A percentile compares a stretch with the other conserved stretches of the same genome.
Conservation (phyloP, 2,329 filamentous ascomycete species). For the Claviceps sp. region DNA sequence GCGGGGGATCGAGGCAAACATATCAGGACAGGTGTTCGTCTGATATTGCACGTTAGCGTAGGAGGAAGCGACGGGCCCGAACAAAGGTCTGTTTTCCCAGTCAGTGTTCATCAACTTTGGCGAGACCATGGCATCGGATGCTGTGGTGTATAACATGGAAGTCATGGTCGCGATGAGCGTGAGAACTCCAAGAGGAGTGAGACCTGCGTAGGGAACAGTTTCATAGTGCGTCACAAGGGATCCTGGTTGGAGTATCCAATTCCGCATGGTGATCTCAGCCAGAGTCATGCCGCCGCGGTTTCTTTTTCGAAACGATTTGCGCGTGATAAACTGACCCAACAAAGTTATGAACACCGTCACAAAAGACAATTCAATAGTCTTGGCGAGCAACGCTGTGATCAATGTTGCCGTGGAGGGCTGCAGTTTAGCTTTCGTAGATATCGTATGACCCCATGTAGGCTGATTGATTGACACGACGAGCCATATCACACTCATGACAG, state of each 20-base stretch:
- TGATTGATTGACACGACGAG: conserved; percentile 46
- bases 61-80: conserved; percentile 42
- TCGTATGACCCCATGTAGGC: conserved; percentile 46
- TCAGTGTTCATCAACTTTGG: conserved; percentile 52
- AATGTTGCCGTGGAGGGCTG: conserved; percentile 51
- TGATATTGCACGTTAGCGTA: conserved; percentile 50
- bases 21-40: conserved; percentile 42
- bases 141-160: conserved; percentile 62
- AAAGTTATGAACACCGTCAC: conserved; percentile 65
- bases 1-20: conserved; percentile 35
- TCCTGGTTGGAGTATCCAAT: conserved; percentile 61
- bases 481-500: conserved; percentile 51
- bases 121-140: conserved; percentile 60
- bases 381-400: conserved; percentile 56
- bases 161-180: conserved; percentile 49
- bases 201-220: conserved; percentile 47
- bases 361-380: conserved; percentile 65
- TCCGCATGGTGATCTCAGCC: conserved; percentile 65
- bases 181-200: conserved; percentile 50
- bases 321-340: conserved; percentile 60
- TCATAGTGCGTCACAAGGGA: conserved; percentile 58
- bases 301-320: conserved; percentile 47
- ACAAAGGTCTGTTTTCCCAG: conserved; percentile 34
- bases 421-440: conserved; percentile 40
- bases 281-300: conserved; percentile 58